Evolutionary conservation across 2,329 filamentous ascomycete species (phyloP).

Genomic region (Ceratocystis albifundus): DNA sequence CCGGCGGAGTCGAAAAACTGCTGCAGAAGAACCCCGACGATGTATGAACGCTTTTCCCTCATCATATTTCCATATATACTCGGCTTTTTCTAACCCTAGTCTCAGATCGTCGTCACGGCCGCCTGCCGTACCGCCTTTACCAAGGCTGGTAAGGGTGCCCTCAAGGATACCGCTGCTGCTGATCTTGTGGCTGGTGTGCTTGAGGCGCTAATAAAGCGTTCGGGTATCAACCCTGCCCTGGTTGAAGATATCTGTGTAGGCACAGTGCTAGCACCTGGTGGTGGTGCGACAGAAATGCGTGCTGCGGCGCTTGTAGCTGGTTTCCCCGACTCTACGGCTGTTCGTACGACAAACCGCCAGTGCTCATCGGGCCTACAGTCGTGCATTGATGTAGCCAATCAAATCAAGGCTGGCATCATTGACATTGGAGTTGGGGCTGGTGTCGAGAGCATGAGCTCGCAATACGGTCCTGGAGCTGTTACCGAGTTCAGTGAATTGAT

Average conservation of each 20-base stretch:
- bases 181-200: conserved; percentile 80
- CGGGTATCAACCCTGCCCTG: conserved; percentile 72
- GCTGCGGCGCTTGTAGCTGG: conserved; percentile 83
- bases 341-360: conserved; percentile 83
- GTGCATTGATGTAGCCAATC: conserved; percentile 86
- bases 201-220: conserved; percentile 69
- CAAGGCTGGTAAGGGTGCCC: conserved; percentile 81
- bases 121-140: conserved; percentile 86
- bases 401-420: conserved; percentile 84
- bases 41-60: conserved; percentile 34
- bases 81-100: not conserved
- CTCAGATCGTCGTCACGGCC: conserved; percentile 74
- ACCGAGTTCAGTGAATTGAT: conserved; percentile 86
- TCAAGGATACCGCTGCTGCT: conserved; percentile 85
- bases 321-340: conserved; percentile 74
- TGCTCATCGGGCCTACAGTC: conserved; percentile 90
- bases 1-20: conserved; percentile 43
- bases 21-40: conserved; percentile 57
- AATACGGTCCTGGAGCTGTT: conserved; percentile 84
- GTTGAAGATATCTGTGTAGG: conserved; percentile 92
- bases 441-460: conserved; percentile 88
- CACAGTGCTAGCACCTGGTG: conserved; percentile 80
- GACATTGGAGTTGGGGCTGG: conserved; percentile 88
- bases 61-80: not conserved
- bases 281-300: conserved; percentile 92